Evolutionary conservation across 495 filamentous ascomycete genomes (phyloP).

Genomic region (Friedmanniomyces simplex): DNA sequence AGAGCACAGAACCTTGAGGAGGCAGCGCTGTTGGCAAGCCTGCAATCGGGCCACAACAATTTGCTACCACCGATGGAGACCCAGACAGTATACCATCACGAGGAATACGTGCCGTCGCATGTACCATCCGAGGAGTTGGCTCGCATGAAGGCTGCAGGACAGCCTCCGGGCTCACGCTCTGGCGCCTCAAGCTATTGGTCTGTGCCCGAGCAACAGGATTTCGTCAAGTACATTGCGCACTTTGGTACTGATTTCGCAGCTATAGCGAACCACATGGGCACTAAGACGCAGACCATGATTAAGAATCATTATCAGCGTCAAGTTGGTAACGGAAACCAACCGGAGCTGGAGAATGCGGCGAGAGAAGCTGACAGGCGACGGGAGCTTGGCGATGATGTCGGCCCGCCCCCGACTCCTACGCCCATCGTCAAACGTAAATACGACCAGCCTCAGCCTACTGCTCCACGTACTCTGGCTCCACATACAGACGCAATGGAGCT

Average conservation of each 20-base stretch:
- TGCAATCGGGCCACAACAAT: conserved; percentile 18
- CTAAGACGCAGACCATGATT: conserved; percentile 93
- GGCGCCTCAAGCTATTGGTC: conserved; percentile 91
- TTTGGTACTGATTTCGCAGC: conserved; percentile 82
- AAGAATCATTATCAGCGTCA: conserved; percentile 84
- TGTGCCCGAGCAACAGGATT: conserved; percentile 78
- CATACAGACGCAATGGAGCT: conserved; percentile 44
- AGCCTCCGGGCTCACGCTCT: conserved; percentile 17
- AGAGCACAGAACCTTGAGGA: conserved; percentile 14
- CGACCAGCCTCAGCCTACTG: conserved; percentile 46
- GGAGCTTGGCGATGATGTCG: conserved; percentile 55
- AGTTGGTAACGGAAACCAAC: conserved; percentile 52
- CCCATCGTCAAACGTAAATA: conserved; percentile 51
- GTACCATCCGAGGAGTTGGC: conserved; percentile 22
- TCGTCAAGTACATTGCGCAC: conserved; percentile 61
- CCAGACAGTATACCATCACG: conserved; percentile 18
- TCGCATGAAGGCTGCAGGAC: conserved; percentile 4
- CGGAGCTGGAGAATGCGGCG: conserved; percentile 59
- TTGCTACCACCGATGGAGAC: conserved; percentile 27
- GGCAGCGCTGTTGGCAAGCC: conserved; percentile 19
- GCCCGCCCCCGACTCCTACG: conserved; percentile 52
- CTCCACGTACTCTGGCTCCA: conserved; percentile 51
- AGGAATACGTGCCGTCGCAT: conserved; percentile 8
- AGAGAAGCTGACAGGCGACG: conserved; percentile 61
- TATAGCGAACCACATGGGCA: conserved; percentile 78